Conservation (phyloP, 768 basidiomycete genomes). For the Boletus vermiculosoides region DNA sequence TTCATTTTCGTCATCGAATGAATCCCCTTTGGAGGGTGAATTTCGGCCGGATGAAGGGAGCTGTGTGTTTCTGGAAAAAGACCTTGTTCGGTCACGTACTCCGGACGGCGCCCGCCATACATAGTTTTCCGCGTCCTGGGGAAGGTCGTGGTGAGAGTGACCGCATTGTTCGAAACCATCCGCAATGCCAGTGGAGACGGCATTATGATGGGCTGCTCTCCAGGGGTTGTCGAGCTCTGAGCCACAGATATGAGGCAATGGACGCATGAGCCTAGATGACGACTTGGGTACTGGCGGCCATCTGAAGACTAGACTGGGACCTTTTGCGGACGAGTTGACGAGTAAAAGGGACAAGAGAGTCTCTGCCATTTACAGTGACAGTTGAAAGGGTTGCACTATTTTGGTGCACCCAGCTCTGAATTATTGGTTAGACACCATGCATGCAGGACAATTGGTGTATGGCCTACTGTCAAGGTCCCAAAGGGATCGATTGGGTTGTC, state of each 20-base stretch:
- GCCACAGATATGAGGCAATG: constrained; percentile 50
- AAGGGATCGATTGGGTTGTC: not conserved
- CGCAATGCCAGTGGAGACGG: constrained; percentile 31
- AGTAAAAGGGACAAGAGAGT: constrained; percentile 78
- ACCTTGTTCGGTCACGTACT: constrained; percentile 48
- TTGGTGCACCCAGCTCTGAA: not conserved
- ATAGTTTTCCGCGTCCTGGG: constrained; percentile 46
- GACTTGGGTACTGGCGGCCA: constrained; percentile 77
- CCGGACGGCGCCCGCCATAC: constrained; percentile 60
- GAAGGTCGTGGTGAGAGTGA: not conserved
- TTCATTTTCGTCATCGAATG: constrained; percentile 36
- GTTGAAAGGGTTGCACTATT: not conserved
- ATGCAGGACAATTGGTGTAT: not conserved
- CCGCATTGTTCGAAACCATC: constrained; percentile 5
- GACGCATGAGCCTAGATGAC: constrained; percentile 68
- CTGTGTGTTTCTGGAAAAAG: constrained; percentile 45
- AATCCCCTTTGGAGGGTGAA: constrained; percentile 48
- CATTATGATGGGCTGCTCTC: constrained; percentile 58
- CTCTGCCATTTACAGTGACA: constrained; percentile 44
- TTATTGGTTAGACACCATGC: not conserved
- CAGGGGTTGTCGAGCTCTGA: constrained; percentile 69
- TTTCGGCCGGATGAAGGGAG: constrained; percentile 50
- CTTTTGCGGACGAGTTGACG: constrained; percentile 81
- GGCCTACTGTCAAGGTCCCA: not conserved
- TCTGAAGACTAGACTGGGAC: constrained; percentile 73